Conservation (phyloP, 352 stramenopile genomes). For the Globisporangium yorkense region DNA sequence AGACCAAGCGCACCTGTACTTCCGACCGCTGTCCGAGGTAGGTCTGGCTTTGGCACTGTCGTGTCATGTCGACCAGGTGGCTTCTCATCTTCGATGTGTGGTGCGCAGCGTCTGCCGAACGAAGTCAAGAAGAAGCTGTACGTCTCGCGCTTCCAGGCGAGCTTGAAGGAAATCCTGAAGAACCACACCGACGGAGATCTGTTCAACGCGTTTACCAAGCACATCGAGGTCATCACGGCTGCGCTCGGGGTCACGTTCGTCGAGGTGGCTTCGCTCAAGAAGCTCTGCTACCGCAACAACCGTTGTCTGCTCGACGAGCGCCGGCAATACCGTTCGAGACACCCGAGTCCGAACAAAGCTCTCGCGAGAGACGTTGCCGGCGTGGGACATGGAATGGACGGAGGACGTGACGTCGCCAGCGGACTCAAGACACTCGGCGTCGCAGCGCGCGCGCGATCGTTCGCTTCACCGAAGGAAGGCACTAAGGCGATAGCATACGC, state of each 20-base stretch:
- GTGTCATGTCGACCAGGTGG: too few relatives aligned
- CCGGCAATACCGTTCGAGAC: conserved; percentile 3
- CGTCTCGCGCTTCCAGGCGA: conserved; percentile 54
- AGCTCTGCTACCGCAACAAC: conserved; percentile 32
- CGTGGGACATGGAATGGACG: neutral
- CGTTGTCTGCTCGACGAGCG: conserved; percentile 16
- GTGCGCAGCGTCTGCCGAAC: conserved; percentile 45
- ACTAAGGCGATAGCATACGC: neutral
- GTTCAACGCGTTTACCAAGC: conserved; percentile 60
- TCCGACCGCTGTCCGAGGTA: conserved; percentile 54
- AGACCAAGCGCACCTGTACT: conserved; percentile 36
- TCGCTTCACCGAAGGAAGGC: neutral
- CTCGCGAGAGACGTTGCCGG: neutral
- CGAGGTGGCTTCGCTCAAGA: conserved; percentile 53
- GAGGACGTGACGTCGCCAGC: conserved; percentile 3
- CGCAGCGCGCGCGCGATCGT: neutral
- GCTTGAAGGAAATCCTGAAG: conserved; percentile 70
- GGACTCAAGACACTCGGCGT: neutral
- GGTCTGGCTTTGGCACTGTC: neutral
- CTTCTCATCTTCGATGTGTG: too few relatives aligned
- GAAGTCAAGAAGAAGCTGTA: conserved; percentile 78
- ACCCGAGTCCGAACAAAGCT: neutral
- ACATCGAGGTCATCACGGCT: conserved; percentile 67
- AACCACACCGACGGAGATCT: conserved; percentile 69
- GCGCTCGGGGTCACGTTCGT: conserved; percentile 46